Base-by-base conservation (phyloP, 306 rosid species). In the Prunus kanzakura region DNA sequence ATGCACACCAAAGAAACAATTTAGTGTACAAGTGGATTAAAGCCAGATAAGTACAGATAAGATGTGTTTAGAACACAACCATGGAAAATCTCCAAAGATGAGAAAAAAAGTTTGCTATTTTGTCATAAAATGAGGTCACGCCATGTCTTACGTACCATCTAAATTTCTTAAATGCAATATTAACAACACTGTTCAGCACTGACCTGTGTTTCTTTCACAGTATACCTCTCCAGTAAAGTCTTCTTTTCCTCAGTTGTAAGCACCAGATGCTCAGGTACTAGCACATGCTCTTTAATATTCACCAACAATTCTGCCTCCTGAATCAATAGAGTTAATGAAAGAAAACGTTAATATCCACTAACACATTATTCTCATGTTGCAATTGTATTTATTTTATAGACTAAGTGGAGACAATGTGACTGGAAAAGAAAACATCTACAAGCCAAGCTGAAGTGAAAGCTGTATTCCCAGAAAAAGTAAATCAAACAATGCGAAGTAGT, bases 201-300 rank as follows among this genome's bases (percentile, higher is more conserved):
- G 20, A 89, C 98, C 96, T 94, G 96, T 30, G 89, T 88, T 77
- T 92, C 98, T 73, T 92, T 92, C 18, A 90, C 95, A 0, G 96
- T 94, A 52, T 94, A 94, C 74, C 87, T 87, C 88, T 92, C 91
- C 51, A 94, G 84, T 83, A 94, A 76, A 16, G 97, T 89, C 82
- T 89, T 94, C 84, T 94, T 92, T 78, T 92, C 96, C 23, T 77
- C 68, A 1, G 65, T 88, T 18, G 87, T 73, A 57, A 94, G 93
- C 14, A 90, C 72, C 78, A 80, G 90, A 82, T 94, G 98, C 83
- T 86, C 85, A 1, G 97, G 98, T 46, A 92, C 93, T 72, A 88
- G 91, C 50, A 75, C 92, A 25, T 92, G 96, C 32, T 80, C 88
- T 68, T 83, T 92, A 6, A 95, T 80, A 82, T 95, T 95, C 19